These are phyloP conservation scores for Monosporozyma unispora DNA, from an alignment of 805 yeast species.

Conservation along the genomic window DNA sequence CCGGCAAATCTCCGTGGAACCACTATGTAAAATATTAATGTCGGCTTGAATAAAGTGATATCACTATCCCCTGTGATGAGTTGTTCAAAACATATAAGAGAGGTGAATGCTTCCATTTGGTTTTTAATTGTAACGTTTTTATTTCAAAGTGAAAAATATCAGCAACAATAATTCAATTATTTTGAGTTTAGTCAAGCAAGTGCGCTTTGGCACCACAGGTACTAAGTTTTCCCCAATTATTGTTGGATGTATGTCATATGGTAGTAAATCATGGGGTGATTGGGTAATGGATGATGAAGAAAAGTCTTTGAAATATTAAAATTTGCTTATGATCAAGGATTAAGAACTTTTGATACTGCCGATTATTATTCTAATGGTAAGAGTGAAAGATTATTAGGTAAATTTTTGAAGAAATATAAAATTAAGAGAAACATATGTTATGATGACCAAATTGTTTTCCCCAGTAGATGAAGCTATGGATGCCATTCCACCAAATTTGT, in stretches of 20 bases:
- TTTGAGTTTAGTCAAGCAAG: conserved; percentile 10
- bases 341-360: conserved; percentile 43
- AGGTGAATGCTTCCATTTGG: too few species aligned
- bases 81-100: too few species aligned
- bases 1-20: too few species aligned
- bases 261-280: conserved; percentile 35
- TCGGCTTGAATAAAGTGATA: too few species aligned
- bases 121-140: too few species aligned
- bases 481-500: not conserved
- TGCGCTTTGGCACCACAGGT: conserved; percentile 37
- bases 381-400: conserved; percentile 2
- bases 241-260: conserved; percentile 48
- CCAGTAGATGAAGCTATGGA: conserved; percentile 4
- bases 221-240: conserved; percentile 39
- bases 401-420: conserved; percentile 1
- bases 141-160: not conserved
- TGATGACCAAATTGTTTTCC: conserved; percentile 2
- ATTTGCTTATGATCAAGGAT: conserved; percentile 37
- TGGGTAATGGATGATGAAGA: conserved; percentile 43
- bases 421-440: conserved; percentile 5
- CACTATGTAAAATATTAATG: too few species aligned
- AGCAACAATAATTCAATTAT: not conserved
- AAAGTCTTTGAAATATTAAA: conserved; percentile 35
- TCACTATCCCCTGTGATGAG: too few species aligned
- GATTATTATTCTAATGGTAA: conserved; percentile 34